Evolutionary conservation across 805 yeast genomes (phyloP), one percentile per base, ranked within the genome.

Genomic region (Blastobotrys peoriensis): DNA sequence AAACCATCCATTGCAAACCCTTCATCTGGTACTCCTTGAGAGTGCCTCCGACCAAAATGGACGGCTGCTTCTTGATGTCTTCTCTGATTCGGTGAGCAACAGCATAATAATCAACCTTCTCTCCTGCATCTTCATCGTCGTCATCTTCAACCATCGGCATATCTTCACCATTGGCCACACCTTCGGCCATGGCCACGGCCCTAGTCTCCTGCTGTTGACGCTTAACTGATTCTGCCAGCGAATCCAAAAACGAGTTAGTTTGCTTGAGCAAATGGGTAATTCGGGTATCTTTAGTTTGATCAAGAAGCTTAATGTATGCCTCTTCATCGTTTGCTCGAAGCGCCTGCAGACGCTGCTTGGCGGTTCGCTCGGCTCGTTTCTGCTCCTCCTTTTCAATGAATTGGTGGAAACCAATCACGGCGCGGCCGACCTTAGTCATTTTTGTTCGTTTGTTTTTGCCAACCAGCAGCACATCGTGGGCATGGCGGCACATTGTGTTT

Each of bases 1-100:
- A 91, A 3, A 91, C 95, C 98, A 91, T 91, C 98, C 98, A 91
- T 62, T 91, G 95, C 45, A 93, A 71, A 59, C 98, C 98, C 64
- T 86, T 86, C 45, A 91, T 16, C 67, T 91, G 98, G 61, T 91
- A 91, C 59, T 91, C 98, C 63, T 91, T 91, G 60, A 91, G 71
- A 1, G 80, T 74, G 50, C 98, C 98, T 41, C 98, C 98, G 36
- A 88, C 80, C 44, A 91, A 71, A 27, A 89, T 80, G 0, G 77
- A 61, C 1, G 98, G 96, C 64, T 91, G 98, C 48, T 72, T 72
- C 0, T 75, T 74, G 33, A 93, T 82, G 38, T 76, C 80, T 62
- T 91, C 98, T 55, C 83, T 81, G 43, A 89, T 71, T 47, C 81
- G 76, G 63, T 91, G 98, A 2, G 98, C 97, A 46, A 93, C 96